Evolutionary conservation across 2,329 filamentous ascomycete genomes (phyloP).

Genomic region (Sordariomycetes sp.): DNA sequence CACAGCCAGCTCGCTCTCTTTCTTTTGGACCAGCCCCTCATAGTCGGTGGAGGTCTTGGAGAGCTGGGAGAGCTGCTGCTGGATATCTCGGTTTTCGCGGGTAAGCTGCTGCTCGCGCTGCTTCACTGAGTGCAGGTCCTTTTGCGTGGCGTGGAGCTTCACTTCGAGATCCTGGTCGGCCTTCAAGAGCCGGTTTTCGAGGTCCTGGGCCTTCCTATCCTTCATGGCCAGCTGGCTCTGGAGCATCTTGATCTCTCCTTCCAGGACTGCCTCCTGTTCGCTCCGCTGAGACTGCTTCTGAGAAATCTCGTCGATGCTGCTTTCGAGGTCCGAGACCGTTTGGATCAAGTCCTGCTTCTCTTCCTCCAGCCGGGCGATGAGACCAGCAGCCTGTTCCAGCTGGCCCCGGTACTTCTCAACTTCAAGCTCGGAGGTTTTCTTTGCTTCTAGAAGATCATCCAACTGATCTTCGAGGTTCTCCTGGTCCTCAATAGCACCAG

Average conservation of each 20-base stretch:
- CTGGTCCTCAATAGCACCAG: conserved; percentile 86
- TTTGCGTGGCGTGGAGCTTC: conserved; percentile 67
- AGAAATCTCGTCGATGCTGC: conserved; percentile 59
- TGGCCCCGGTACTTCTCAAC: conserved; percentile 69
- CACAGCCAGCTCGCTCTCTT: conserved; percentile 85
- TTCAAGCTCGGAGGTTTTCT: conserved; percentile 79
- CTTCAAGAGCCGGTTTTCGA: conserved; percentile 75
- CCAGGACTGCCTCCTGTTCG: conserved; percentile 64
- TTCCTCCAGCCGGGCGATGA: conserved; percentile 76
- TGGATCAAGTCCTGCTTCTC: conserved; percentile 70
- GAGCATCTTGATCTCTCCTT: conserved; percentile 81
- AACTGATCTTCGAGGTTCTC: conserved; percentile 89
- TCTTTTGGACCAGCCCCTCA: conserved; percentile 84
- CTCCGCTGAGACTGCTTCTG: conserved; percentile 62
- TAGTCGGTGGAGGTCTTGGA: conserved; percentile 90
- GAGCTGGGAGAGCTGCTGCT: conserved; percentile 76
- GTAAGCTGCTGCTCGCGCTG: conserved; percentile 65
- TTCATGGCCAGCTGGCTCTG: conserved; percentile 83
- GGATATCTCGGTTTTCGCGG: conserved; percentile 71
- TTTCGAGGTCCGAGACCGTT: conserved; percentile 59
- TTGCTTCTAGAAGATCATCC: conserved; percentile 77
- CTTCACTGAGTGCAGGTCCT: conserved; percentile 67
- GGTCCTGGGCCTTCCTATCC: conserved; percentile 78
- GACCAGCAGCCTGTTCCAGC: conserved; percentile 79
- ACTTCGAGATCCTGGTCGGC: conserved; percentile 82